Base-by-base conservation (phyloP, 2,329 filamentous ascomycete species). In the Lizonia empirigonia region DNA sequence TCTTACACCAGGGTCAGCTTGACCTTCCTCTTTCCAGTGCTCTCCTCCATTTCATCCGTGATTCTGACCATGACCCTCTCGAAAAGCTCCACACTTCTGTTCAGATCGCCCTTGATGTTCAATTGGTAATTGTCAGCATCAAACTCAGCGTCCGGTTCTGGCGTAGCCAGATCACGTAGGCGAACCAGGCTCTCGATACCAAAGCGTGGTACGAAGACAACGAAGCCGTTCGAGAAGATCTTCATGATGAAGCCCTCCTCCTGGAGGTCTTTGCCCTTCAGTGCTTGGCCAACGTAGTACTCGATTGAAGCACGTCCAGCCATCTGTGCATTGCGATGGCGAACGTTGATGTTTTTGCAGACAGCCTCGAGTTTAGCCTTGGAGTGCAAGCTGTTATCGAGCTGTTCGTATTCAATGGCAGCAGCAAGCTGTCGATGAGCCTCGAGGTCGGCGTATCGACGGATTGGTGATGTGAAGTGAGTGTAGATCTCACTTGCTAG, bases 401-500 rank as follows among this genome's bases (percentile, higher is more conserved):
- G 82, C 30, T 87, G 80, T 77, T 92, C 92, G 78, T 97, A 97
- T 52, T 88, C 90, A 68, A 99, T 97, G 23, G 94, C 92, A 8
- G 94, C 93, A 0, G 94, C 93, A 44, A 99, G 86, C 78, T 99
- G 94, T 12, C 93, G 84, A 74, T 99, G 93, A 5, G 91, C 93
- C 48, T 96, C 86, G 2, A 99, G 83, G 77, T 99, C 94, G n/a
- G 93, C 93, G 72, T 99, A 99, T 23, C 95, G 90, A 52, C 94
- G 89, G 71, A 99, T 99, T 3, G 94, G 95, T 3, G 90, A 95
- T 0, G 94, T 99, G 76, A 99, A 99, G 74, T 99, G 94, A 2
- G 94, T 99, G 78, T 99, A 99, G 71, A 99, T 99, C 67, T 95
- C 90, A 3, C 89, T 91, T 0, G 95, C 95, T 27, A 99, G 86